Evolutionary conservation across 148 eudicot species (phyloP).

Genomic region (Beta vulgaris): DNA sequence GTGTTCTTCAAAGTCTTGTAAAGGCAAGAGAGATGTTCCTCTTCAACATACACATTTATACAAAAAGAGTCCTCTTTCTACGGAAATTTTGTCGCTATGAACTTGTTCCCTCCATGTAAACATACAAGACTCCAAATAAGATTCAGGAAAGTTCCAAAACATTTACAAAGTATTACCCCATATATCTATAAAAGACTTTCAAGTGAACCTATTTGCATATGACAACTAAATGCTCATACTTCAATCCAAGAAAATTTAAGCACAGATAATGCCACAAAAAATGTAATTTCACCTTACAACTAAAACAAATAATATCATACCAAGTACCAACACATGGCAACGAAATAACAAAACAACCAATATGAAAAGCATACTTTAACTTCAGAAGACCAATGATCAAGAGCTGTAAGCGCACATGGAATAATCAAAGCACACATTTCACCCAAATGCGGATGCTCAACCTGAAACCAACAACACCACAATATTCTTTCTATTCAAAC

Average conservation of each 20-base stretch:
- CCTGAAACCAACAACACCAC: slow-evolving; percentile 38
- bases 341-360: not conserved
- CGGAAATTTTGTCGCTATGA: not conserved
- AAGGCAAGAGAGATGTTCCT: not conserved
- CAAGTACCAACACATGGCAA: not conserved
- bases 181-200: not conserved
- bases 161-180: not conserved
- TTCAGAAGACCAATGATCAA: slow-evolving; percentile 98
- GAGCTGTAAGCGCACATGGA: slow-evolving; percentile 84
- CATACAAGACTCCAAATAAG: not conserved
- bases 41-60: not conserved
- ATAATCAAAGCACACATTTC: slow-evolving; percentile 56
- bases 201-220: not conserved
- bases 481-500: slow-evolving; percentile 1
- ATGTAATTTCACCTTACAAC: not conserved
- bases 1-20: not conserved
- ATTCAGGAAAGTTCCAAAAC: not conserved
- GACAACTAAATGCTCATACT: too few relatives aligned
- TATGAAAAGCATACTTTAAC: slow-evolving; percentile 60
- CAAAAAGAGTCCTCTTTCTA: not conserved
- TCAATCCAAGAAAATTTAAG: too few relatives aligned
- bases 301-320: not conserved
- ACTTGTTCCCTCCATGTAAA: not conserved
- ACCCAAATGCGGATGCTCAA: slow-evolving; percentile 54
- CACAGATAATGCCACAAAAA: not conserved